Evolutionary conservation across 768 basidiomycete genomes (phyloP), one percentile per base, ranked within the genome.

Genomic region (Auricularia sp.): DNA sequence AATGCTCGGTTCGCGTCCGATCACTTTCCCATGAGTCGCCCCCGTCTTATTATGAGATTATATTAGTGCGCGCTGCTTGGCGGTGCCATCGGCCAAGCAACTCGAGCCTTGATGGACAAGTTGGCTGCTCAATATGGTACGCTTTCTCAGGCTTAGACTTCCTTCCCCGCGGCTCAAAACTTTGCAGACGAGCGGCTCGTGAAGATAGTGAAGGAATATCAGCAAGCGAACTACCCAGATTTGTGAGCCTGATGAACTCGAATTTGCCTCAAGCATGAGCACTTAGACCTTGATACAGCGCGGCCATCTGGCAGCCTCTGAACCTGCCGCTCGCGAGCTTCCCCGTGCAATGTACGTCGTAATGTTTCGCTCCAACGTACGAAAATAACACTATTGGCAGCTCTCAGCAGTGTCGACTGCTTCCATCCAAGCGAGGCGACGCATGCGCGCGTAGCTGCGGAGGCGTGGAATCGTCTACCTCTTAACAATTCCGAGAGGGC

Each of bases 381-480:
- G 14, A 3, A 29, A 29, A 29, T 29, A 29, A 29, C 29, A 29
- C 29, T 29, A 29, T 29, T 29, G 29, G 29, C 29, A 68, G 67
- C 65, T 2, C 39, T 68, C 3, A 66, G 65, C 56, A 54, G 64
- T 36, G 67, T 68, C 4, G 67, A 68, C 42, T 68, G 67, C 63
- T 66, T 66, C 61, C 67, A 68, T 39, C 67, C 67, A 14, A 67
- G 66, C 44, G 63, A 63, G 23, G 61, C 58, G 36, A 65, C 62
- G 16, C 67, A 68, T 35, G 53, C 64, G 56, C 56, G 66, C 11
- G 53, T 68, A 23, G 67, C 67, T 3, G 64, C 67, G 4, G 64
- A 42, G 29, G 47, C 64, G 16, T 68, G 67, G 67, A 68, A 68
- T 44, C 67, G 67, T 11, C 44, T 68, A 21, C 60, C 66, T 8